Base-by-base conservation (phyloP, 208 protist species). In the Naegleria gruberi region DNA sequence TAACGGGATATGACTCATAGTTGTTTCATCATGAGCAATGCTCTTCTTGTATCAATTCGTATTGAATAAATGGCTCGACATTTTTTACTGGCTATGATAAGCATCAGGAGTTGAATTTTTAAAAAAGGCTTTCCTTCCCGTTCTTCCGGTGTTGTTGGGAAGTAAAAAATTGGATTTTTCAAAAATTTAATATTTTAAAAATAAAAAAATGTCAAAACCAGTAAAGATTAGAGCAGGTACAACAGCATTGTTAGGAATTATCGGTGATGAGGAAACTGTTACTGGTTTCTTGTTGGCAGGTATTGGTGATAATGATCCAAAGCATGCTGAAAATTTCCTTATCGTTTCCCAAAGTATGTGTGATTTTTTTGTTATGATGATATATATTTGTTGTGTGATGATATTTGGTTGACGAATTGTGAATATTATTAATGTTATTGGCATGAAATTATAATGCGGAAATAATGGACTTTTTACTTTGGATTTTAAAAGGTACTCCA, bases 271-370 rank as follows among this genome's bases (percentile, higher is more conserved):
- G 92, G 98, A 99, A 90, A 98, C 97, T 26, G 96, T 99, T 0
- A 98, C 97, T 65, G 98, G 98, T 6, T 98, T 99, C 91, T 93
- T 99, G 51, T 94, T 99, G 34, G 97, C 97, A 23, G 98, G 98
- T 47, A 92, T 98, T 51, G 97, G 97, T 84, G 96, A 99, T 89
- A 95, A 97, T 89, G 93, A 97, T 90, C 89, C 90, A 26, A 92
- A 93, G 55, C 77, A 81, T 34, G 91, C 57, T 47, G 88, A 90
- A 26, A 30, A 84, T 90, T 42, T 51, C 47, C 57, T 83, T n/a
- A 40, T 85, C 45, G 91, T 91, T 23, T 12, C 91, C 23, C 5
- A 44, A 26, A 34, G 90, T 87, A 87, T n/a, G n/a, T n/a, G 23
- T 42, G 12, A 12, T 82, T 42, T 82, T 82, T 82, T 6, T 82